phyloP scores from a whole-genome alignment of 495 filamentous ascomycete species.

The Penicillium tannophilum region DNA sequence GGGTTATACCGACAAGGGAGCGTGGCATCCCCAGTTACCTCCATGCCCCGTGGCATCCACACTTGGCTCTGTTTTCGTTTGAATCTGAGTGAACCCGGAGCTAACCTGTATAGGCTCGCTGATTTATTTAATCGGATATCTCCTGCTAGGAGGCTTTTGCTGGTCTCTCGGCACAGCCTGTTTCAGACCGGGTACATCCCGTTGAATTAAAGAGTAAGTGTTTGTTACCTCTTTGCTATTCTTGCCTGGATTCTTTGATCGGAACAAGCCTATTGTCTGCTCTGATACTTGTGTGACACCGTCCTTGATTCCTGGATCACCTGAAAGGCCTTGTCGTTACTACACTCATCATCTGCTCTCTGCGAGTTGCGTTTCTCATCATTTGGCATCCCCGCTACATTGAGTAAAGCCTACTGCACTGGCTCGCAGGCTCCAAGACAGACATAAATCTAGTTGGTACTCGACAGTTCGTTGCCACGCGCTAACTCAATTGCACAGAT shows the following conservation, averaged over 20 bases:
- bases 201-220: neutral
- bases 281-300: neutral
- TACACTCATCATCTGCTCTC: neutral
- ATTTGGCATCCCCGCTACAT: neutral
- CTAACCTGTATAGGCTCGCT: neutral
- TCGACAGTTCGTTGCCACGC: neutral
- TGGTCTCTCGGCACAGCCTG: neutral
- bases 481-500: neutral
- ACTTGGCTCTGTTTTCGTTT: neutral
- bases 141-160: neutral
- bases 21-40: neutral
- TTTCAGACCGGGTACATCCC: slow-evolving; percentile 1
- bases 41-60: neutral
- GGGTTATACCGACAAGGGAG: neutral
- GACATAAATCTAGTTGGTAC: neutral
- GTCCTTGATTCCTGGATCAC: neutral
- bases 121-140: neutral
- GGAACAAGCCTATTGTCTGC: neutral
- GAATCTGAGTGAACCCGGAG: neutral
- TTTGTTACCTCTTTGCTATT: neutral
- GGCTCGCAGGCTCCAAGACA: neutral
- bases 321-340: neutral
- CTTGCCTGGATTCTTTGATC: neutral
- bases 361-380: neutral
- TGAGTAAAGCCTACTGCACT: neutral